Percentiles rank a stretch among this genome's conserved stretches.
Evolutionary conservation across 176 grass and related monocot species (phyloP).

Genomic region (Eleusine coracana): DNA sequence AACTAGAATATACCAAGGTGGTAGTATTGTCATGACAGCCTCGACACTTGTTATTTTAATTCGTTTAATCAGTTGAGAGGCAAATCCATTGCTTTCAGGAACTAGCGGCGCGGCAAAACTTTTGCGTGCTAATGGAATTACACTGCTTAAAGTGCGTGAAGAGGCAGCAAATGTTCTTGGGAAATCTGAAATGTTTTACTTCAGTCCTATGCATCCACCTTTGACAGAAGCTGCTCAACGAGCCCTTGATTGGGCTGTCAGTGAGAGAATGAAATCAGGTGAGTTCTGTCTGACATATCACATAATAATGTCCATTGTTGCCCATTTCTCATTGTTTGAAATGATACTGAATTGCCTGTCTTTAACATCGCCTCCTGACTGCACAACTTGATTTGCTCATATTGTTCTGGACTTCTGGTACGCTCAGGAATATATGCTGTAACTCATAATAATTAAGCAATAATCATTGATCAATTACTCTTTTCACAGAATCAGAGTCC

Average conservation of each 20-base stretch:
- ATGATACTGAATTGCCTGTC: constrained; percentile 19
- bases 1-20: background rate
- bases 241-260: constrained; percentile 80
- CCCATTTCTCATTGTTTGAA: constrained; percentile 2
- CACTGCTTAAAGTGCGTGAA: constrained; percentile 74
- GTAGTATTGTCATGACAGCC: constrained; percentile 1
- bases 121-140: constrained; percentile 81
- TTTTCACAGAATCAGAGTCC: background rate
- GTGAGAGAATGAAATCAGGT: constrained; percentile 89
- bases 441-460: background rate
- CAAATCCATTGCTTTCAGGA: constrained; percentile 54
- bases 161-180: constrained; percentile 66
- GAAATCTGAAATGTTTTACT: constrained; percentile 80
- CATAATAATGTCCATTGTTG: background rate
- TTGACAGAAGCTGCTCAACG: constrained; percentile 76
- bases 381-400: constrained; percentile 16
- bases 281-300: constrained; percentile 10
- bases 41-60: constrained; percentile 21
- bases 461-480: background rate
- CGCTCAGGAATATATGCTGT: background rate
- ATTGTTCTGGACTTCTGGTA: constrained; percentile 6
- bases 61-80: constrained; percentile 14
- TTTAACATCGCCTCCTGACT: constrained; percentile 4
- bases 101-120: constrained; percentile 81
- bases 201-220: constrained; percentile 61